These are phyloP conservation scores for Microbotryum scabiosae DNA, from an alignment of 1,284 basidiomycete species.

Conservation along the genomic window DNA sequence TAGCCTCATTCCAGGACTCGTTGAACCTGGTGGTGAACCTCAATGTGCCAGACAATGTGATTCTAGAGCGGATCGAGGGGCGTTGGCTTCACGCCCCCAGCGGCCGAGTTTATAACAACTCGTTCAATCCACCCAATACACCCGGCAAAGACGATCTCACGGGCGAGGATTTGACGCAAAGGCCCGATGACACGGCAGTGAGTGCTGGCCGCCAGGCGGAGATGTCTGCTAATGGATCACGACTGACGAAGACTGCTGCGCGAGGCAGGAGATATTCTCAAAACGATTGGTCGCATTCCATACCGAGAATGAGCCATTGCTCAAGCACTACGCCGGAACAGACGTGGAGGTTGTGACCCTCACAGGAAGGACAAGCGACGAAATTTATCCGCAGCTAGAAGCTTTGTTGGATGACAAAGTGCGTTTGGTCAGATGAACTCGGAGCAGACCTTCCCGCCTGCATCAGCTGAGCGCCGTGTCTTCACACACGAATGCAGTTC, in stretches of 20 bases:
- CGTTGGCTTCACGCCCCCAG: conserved; percentile 90
- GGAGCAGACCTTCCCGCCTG: not conserved
- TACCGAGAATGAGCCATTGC: conserved; percentile 73
- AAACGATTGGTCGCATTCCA: conserved; percentile 76
- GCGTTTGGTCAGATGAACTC: not conserved
- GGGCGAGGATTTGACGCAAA: conserved; percentile 77
- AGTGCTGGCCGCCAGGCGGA: conserved; percentile 37
- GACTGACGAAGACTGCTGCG: not conserved
- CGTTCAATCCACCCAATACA: conserved; percentile 69
- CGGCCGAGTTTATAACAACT: conserved; percentile 79
- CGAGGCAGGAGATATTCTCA: conserved; percentile 63
- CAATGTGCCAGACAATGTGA: conserved; percentile 82
- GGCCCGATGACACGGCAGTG: conserved; percentile 88
- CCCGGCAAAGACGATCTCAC: conserved; percentile 73
- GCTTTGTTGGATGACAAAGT: conserved; percentile 47
- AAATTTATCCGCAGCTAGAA: conserved; percentile 82
- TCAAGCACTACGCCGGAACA: conserved; percentile 60
- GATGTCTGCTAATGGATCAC: no score
- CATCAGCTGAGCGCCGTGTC: not conserved
- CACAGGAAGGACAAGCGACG: conserved; percentile 75
- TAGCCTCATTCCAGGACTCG: conserved; percentile 40
- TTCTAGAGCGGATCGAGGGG: conserved; percentile 74
- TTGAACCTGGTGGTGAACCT: conserved; percentile 83
- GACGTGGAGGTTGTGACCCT: conserved; percentile 55
- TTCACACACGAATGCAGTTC: not conserved